phyloP scores from a whole-genome alignment of 345 rosid species.

The Salix brachista region DNA sequence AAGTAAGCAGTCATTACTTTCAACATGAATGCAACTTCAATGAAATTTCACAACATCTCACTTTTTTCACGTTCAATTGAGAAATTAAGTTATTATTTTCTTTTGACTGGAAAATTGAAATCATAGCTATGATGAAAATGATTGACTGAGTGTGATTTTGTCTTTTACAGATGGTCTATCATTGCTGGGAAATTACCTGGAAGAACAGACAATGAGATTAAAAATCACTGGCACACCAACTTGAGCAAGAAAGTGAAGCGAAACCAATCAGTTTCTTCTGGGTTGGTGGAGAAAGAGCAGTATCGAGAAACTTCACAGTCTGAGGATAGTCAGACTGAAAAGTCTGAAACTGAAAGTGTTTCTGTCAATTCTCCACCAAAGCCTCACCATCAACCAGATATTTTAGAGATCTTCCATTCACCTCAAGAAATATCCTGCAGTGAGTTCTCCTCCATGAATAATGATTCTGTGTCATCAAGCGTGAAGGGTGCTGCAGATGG shows the following conservation, averaged over 20 bases:
- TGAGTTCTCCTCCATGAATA: neutral
- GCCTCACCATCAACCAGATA: neutral
- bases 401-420: slow-evolving; percentile 19
- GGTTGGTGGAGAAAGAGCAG: slow-evolving; percentile 16
- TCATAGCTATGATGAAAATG: neutral
- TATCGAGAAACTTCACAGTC: neutral
- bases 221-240: slow-evolving; percentile 36
- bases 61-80: neutral
- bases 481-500: neutral
- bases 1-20: slow-evolving; percentile 3
- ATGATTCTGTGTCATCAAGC: neutral
- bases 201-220: slow-evolving; percentile 40
- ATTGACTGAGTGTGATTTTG: neutral
- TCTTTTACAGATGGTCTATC: slow-evolving; percentile 32
- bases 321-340: neutral
- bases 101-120: neutral
- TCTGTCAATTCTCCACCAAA: neutral
- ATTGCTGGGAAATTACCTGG: slow-evolving; percentile 31
- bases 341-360: slow-evolving; percentile 13
- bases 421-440: slow-evolving; percentile 14
- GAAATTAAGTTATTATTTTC: neutral
- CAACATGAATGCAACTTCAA: neutral
- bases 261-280: neutral
- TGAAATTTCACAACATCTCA: neutral
- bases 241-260: slow-evolving; percentile 22